Percentiles rank a stretch among this genome's conserved stretches.
Conservation (phyloP, 768 basidiomycete species). For the Floccularia luteovirens region DNA sequence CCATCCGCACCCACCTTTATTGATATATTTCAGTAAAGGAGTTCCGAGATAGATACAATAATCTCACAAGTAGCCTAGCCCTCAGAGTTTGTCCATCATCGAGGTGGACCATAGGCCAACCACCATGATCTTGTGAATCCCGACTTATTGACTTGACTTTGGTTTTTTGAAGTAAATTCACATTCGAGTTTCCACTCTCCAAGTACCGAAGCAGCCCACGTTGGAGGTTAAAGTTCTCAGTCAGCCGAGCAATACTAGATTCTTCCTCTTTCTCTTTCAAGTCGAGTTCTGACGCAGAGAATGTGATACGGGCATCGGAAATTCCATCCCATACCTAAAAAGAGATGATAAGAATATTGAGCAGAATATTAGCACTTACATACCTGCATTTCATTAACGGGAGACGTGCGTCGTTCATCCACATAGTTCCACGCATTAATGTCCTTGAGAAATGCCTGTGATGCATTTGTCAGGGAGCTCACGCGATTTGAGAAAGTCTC, state of each 20-base stretch:
- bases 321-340: conserved; percentile 87
- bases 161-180: conserved; percentile 64
- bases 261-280: conserved; percentile 12
- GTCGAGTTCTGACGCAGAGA: conserved; percentile 47
- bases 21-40: neutral
- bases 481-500: conserved; percentile 75
- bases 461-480: conserved; percentile 76
- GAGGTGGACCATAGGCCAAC: conserved; percentile 78
- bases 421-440: conserved; percentile 84
- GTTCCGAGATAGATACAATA: neutral
- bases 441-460: conserved; percentile 66
- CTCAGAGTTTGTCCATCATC: conserved; percentile 60
- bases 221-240: conserved; percentile 92
- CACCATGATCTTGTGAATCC: conserved; percentile 42
- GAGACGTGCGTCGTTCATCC: conserved; percentile 55
- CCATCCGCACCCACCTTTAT: conserved; percentile 90
- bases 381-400: conserved; percentile 84
- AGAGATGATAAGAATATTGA: neutral
- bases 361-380: conserved; percentile 7
- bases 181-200: conserved; percentile 31
- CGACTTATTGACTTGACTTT: conserved; percentile 66
- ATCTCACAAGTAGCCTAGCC: conserved; percentile 67
- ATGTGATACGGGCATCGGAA: conserved; percentile 71
- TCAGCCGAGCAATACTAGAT: conserved; percentile 70
- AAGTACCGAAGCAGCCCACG: conserved; percentile 70